These are phyloP conservation scores for Trichoderma parareesei DNA, from an alignment of 495 filamentous ascomycete genomes.

Conservation along the genomic window DNA sequence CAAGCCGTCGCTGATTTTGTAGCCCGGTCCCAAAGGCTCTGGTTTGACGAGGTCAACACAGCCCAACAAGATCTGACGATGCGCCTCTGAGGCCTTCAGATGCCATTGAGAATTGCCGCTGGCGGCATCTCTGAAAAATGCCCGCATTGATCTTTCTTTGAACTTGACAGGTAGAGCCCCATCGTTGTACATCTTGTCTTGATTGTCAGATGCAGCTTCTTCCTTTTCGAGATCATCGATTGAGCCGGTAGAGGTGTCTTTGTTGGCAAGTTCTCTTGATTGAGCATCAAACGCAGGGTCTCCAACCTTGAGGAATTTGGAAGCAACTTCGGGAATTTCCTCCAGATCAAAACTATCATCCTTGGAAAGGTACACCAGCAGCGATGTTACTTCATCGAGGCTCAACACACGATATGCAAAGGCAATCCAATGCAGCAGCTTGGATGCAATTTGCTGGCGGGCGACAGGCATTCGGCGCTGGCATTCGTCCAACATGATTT, in stretches of 20 bases:
- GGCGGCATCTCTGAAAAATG: constrained; percentile 18
- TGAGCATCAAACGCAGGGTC: constrained; percentile 10
- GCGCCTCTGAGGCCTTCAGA: not conserved
- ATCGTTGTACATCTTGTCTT: constrained; percentile 14
- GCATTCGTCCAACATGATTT: constrained; percentile 16
- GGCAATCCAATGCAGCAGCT: constrained; percentile 18
- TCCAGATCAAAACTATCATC: constrained; percentile 10
- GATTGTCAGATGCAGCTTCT: constrained; percentile 13
- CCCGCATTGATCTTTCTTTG: constrained; percentile 20
- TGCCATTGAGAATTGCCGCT: not conserved
- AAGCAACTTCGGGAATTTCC: constrained; percentile 9
- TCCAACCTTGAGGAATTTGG: constrained; percentile 9
- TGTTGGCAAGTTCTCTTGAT: not conserved
- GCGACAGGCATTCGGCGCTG: constrained; percentile 12
- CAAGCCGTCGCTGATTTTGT: not conserved
- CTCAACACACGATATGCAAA: constrained; percentile 17
- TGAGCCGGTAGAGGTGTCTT: not conserved
- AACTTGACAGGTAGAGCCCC: constrained; percentile 16
- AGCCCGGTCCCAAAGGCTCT: not conserved
- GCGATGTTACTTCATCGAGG: constrained; percentile 16
- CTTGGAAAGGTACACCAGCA: constrained; percentile 16
- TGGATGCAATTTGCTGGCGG: constrained; percentile 14
- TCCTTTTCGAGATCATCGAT: constrained; percentile 16
- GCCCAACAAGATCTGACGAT: constrained; percentile 10
- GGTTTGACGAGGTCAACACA: not conserved